These are phyloP conservation scores for Cyphellophora attinorum DNA, from an alignment of 2,329 filamentous ascomycete genomes.

Conservation along the genomic window DNA sequence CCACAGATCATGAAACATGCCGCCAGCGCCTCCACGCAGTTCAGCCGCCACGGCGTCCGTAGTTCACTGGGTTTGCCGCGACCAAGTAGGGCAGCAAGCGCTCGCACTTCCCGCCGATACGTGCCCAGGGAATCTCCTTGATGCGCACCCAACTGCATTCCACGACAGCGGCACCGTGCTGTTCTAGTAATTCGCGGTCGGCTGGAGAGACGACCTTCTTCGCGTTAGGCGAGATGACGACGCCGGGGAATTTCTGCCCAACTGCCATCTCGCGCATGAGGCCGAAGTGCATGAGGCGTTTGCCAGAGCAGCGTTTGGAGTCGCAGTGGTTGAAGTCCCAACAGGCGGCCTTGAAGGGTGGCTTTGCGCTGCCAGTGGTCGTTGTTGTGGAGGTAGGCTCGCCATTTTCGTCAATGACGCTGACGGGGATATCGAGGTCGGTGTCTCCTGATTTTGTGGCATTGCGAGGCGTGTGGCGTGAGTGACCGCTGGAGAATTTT, in stretches of 20 bases:
- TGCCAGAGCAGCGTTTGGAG: slow-evolving; percentile 90
- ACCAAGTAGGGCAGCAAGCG: slow-evolving; percentile 87
- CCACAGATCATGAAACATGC: slow-evolving; percentile 92
- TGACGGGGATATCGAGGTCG: too few relatives aligned
- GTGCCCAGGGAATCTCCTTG: slow-evolving; percentile 78
- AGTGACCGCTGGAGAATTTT: slow-evolving; percentile 52
- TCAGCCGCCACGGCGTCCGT: slow-evolving; percentile 92
- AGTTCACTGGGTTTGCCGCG: slow-evolving; percentile 94
- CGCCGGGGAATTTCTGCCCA: slow-evolving; percentile 82
- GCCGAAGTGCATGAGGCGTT: slow-evolving; percentile 82
- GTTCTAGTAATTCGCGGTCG: slow-evolving; percentile 70
- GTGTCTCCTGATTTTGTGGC: slow-evolving; percentile 20
- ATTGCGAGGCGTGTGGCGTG: slow-evolving; percentile 40
- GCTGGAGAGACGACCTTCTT: slow-evolving; percentile 76
- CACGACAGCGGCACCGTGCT: slow-evolving; percentile 87
- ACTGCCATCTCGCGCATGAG: slow-evolving; percentile 88
- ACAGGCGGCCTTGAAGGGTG: slow-evolving; percentile 79
- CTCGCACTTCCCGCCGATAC: slow-evolving; percentile 90
- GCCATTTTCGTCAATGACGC: slow-evolving; percentile 21
- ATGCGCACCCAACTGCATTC: slow-evolving; percentile 96
- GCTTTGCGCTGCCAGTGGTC: slow-evolving; percentile 19
- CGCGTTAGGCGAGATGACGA: slow-evolving; percentile 92
- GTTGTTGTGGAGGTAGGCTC: slow-evolving; percentile 27
- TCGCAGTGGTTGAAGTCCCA: slow-evolving; percentile 99
- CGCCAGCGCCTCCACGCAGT: slow-evolving; percentile 90